A percentile compares a stretch with the other conserved stretches of the same genome.
phyloP scores from a whole-genome alignment of 1,284 basidiomycete species.

The Microbotryum intermedium region DNA sequence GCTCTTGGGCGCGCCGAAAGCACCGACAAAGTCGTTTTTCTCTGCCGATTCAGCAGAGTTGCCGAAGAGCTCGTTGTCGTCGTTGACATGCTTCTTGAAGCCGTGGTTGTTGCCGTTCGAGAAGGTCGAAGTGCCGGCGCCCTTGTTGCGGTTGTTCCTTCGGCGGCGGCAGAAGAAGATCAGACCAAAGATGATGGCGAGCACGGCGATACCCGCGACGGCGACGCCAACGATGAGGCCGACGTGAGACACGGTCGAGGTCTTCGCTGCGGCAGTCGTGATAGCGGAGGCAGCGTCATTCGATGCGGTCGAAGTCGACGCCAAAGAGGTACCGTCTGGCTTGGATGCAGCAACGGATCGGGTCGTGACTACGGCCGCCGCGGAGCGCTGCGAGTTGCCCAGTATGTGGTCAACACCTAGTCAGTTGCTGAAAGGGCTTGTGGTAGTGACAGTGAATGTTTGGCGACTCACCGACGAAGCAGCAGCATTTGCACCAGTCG shows the following conservation, averaged over 20 bases:
- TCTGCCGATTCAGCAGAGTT: conserved; percentile 5
- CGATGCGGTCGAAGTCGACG: not conserved
- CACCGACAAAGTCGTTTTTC: not conserved
- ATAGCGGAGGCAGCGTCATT: not conserved
- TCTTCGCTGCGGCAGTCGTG: not conserved
- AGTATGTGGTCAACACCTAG: too few species aligned
- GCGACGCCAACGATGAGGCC: conserved; percentile 23
- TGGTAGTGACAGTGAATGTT: too few species aligned
- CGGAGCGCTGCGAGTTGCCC: too few species aligned
- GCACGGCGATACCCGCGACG: conserved; percentile 20
- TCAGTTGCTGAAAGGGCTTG: too few species aligned
- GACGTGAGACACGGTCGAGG: not conserved
- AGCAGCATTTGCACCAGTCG: too few species aligned
- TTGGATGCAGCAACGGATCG: not conserved
- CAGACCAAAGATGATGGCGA: conserved; percentile 4
- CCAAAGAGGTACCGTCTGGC: not conserved
- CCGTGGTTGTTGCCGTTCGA: not conserved
- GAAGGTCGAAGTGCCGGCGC: not conserved
- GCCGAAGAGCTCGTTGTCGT: conserved; percentile 13
- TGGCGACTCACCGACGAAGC: too few species aligned
- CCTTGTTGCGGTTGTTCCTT: not conserved
- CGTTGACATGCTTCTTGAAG: conserved; percentile 4
- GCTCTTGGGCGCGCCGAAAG: not conserved
- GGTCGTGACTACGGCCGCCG: too few species aligned
- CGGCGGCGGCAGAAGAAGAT: conserved; percentile 10